Base-by-base conservation (phyloP, 2,329 filamentous ascomycete species). In the Neurospora crassa region DNA sequence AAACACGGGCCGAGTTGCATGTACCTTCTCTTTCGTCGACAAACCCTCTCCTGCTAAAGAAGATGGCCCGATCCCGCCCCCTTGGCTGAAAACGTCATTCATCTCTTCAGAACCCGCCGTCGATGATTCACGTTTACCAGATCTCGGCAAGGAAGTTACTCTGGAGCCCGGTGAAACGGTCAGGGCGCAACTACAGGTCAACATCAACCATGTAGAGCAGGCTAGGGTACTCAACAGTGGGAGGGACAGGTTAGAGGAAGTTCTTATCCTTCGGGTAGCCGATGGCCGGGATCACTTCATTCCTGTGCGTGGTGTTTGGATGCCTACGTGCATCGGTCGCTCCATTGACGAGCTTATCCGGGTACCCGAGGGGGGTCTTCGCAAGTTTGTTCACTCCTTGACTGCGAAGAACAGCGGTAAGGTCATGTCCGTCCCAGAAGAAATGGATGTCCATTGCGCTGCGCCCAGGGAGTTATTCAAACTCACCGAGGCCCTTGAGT, bases 261-360 rank as follows among this genome's bases (percentile, higher is more conserved):
- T 99, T 3, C 84, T 99, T 8, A 91, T 99, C 1, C 85, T 99
- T 10, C 90, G 94, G 0, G 92, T 99, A 5, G 86, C 89, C 12
- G 88, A 91, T 69, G 96, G 96, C 0, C 88, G 94, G 68, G 96
- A 99, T 76, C 92, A 98, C 78, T 99, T 99, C 78, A 88, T 99
- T 47, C 91, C 94, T 0, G 84, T 97, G 0, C 89, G 88, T 34
- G 96, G 88, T 0, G 83, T 82, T 1, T 99, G 96, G 95, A 83
- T 91, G 3, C 91, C 92, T 10, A 93, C 93, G 0, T 92, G 90
- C 76, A 92, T 98, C 68, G 93, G 92, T 0, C 89, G 93, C 45
- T 94, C 92, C 0, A 86, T 99, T n/a, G 91, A 94, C 72, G 94
- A 97, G 77, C 86, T 99, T 10, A 93, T 96, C 68, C 89, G 91